Evolutionary conservation across 139 green algal genomes (phyloP).

Genomic region (Mychonastes homosphaera): DNA sequence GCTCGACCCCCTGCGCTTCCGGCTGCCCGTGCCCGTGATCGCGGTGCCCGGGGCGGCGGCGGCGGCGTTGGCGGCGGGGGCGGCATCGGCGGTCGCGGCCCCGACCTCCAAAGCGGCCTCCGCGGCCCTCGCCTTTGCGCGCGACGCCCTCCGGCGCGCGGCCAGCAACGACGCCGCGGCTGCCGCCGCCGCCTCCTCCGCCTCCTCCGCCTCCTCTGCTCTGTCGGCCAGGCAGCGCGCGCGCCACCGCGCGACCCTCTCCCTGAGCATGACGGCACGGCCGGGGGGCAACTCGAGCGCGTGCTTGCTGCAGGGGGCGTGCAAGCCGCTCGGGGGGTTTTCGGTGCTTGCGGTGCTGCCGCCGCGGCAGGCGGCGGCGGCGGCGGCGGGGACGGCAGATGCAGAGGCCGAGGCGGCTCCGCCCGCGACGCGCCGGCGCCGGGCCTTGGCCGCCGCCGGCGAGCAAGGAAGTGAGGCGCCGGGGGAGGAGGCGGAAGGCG

Average conservation of each 20-base stretch:
- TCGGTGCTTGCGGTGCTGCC: constrained; percentile 54
- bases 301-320: constrained; percentile 39
- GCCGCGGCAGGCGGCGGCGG: constrained; percentile 20
- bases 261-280: constrained; percentile 31
- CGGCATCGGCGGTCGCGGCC: no score
- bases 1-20: constrained; percentile 5
- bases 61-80: no score
- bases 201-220: not conserved
- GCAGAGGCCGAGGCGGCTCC: not conserved
- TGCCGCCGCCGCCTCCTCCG: not conserved
- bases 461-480: no score
- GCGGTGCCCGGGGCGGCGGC: no score
- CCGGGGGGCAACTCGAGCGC: constrained; percentile 25
- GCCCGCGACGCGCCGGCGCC: not conserved
- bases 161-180: constrained; percentile 22
- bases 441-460: no score
- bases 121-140: constrained; percentile 5
- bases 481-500: no score
- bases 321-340: constrained; percentile 61
- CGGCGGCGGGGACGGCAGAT: not conserved
- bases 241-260: constrained; percentile 33
- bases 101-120: no score
- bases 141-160: constrained; percentile 20
- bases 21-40: constrained; percentile 27
- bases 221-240: constrained; percentile 6